Conservation (phyloP, 208 protist species). For the Acanthamoeba healyi region DNA sequence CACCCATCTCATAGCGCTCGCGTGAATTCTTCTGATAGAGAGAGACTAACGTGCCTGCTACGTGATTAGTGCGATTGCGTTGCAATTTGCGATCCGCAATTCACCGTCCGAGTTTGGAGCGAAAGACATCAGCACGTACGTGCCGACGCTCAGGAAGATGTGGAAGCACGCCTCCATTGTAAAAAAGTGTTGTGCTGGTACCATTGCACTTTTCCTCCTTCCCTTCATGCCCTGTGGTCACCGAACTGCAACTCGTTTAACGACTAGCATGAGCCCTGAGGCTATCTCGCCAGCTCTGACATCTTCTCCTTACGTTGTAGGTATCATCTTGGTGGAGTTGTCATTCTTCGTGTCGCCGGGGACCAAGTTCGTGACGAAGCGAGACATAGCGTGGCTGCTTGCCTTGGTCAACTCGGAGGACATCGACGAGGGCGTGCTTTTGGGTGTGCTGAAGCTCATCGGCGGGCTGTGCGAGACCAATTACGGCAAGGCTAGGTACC, state of each 20-base stretch:
- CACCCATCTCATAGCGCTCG: no score
- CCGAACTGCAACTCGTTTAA: neutral
- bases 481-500: conserved; percentile 44
- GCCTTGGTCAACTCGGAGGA: conserved; percentile 14
- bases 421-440: conserved; percentile 46
- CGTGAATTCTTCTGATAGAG: no score
- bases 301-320: neutral
- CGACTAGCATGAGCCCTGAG: neutral
- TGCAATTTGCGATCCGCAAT: conserved; percentile 52
- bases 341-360: conserved; percentile 42
- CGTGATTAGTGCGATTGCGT: conserved; percentile 1
- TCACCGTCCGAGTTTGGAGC: conserved; percentile 33
- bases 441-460: conserved; percentile 36
- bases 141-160: conserved; percentile 46
- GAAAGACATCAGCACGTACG: conserved; percentile 34
- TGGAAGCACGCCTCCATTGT: conserved; percentile 65
- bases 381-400: conserved; percentile 34
- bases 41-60: neutral
- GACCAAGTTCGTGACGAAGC: conserved; percentile 56
- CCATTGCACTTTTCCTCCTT: neutral
- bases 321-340: conserved; percentile 43
- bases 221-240: neutral
- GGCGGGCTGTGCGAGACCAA: conserved; percentile 54
- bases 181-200: conserved; percentile 55
- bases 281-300: neutral